Conservation (phyloP, 345 rosid genomes). For the Boechera divaricarpa region DNA sequence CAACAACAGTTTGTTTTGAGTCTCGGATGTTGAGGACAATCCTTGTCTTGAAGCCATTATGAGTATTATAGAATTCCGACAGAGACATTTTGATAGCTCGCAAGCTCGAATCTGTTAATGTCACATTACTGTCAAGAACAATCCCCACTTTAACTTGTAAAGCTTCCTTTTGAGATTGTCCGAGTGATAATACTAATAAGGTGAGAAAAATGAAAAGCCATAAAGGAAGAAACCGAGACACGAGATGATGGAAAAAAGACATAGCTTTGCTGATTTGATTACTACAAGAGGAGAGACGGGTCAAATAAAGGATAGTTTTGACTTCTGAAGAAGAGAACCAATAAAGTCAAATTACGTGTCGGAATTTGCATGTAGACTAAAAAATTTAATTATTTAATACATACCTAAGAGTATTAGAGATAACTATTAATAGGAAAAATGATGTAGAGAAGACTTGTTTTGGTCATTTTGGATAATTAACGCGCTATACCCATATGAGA, state of each 20-base stretch:
- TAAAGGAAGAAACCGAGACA: conserved; percentile 29
- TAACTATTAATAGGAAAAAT: neutral
- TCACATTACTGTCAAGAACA: conserved; percentile 41
- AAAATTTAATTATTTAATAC: neutral
- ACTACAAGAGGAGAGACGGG: conserved; percentile 12
- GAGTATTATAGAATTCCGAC: conserved; percentile 39
- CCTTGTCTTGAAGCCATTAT: conserved; percentile 38
- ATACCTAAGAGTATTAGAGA: neutral
- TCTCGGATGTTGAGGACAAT: conserved; percentile 39
- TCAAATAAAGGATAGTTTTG: neutral
- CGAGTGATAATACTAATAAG: conserved; percentile 5
- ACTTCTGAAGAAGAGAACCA: too few species aligned
- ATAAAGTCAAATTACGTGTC: too few species aligned
- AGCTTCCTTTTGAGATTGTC: conserved; percentile 28
- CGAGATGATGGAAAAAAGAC: conserved; percentile 12
- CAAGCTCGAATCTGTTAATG: conserved; percentile 29
- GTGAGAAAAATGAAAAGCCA: conserved; percentile 2
- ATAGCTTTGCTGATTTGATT: neutral
- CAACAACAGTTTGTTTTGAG: conserved; percentile 41
- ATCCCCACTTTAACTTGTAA: conserved; percentile 46
- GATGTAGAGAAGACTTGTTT: conserved; percentile 11
- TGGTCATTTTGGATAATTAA: conserved; percentile 23
- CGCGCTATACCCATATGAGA: conserved; percentile 14
- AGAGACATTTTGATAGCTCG: conserved; percentile 44
- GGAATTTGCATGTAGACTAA: conserved; percentile 27